Conservation (phyloP, 345 rosid species). For the Eucalyptus globulus region DNA sequence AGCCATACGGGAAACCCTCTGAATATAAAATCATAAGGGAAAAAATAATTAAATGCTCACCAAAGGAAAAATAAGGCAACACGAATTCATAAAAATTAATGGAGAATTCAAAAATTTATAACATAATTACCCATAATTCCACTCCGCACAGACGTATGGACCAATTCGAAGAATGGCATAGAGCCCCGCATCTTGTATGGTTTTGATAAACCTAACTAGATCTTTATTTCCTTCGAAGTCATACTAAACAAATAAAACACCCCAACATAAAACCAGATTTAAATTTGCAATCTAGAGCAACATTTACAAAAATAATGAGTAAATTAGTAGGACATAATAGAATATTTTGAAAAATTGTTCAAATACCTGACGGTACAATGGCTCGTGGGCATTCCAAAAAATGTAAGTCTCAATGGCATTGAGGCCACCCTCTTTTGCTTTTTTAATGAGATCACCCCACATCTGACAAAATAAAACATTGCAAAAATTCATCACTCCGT, state of each 20-base stretch:
- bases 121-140: conserved; percentile 26
- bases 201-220: conserved; percentile 25
- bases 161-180: conserved; percentile 36
- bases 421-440: conserved; percentile 47
- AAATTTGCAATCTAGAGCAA: neutral
- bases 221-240: conserved; percentile 24
- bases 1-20: conserved; percentile 70
- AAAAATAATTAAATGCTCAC: neutral
- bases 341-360: neutral
- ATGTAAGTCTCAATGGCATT: conserved; percentile 60
- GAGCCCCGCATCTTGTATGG: conserved; percentile 13
- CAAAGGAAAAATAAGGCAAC: neutral
- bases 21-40: neutral
- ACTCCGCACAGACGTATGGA: conserved; percentile 35
- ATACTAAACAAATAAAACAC: neutral
- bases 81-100: neutral
- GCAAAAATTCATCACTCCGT: too few relatives aligned
- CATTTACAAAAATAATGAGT: neutral
- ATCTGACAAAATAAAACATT: neutral
- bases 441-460: conserved; percentile 25
- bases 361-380: conserved; percentile 4
- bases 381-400: conserved; percentile 67
- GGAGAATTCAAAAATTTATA: neutral
- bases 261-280: neutral
- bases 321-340: neutral